Percentiles rank a stretch among this genome's conserved stretches.
These are phyloP conservation scores for Scutellaria barbata DNA, from an alignment of 257 asterid species.

Conservation along the genomic window DNA sequence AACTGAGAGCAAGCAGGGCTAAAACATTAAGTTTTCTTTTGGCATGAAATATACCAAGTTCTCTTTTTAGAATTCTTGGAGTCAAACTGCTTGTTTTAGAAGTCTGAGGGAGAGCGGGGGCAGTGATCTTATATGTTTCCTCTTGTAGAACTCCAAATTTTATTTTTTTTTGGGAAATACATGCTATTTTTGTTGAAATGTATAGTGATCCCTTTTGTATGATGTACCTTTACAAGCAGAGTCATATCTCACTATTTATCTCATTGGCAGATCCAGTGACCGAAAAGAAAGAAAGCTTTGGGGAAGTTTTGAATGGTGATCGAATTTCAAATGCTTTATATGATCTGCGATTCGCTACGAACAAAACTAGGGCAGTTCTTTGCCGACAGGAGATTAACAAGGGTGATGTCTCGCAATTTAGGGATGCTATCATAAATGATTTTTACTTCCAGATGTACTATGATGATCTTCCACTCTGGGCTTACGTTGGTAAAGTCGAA, in stretches of 20 bases:
- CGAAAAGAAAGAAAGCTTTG: slow-evolving; percentile 68
- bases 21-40: slow-evolving; percentile 13
- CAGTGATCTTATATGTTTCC: slow-evolving; percentile 25
- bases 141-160: slow-evolving; percentile 4
- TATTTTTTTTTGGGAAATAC: too few species aligned
- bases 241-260: slow-evolving; percentile 26
- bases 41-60: background rate
- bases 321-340: slow-evolving; percentile 61
- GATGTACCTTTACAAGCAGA: slow-evolving; percentile 11
- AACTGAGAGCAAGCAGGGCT: background rate
- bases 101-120: too few species aligned
- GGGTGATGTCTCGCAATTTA: slow-evolving; percentile 61
- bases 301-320: slow-evolving; percentile 81
- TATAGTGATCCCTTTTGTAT: slow-evolving; percentile 11
- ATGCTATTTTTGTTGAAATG: background rate
- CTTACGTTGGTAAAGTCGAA: slow-evolving; percentile 87
- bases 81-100: too few species aligned
- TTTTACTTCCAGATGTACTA: slow-evolving; percentile 85
- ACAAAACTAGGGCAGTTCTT: slow-evolving; percentile 56
- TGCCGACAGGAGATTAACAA: slow-evolving; percentile 62
- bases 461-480: slow-evolving; percentile 96
- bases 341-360: slow-evolving; percentile 61
- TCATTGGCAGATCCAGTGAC: slow-evolving; percentile 57
- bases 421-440: slow-evolving; percentile 61
- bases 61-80: too few species aligned